Evolutionary conservation across 495 filamentous ascomycete species (phyloP), one percentile per base, ranked within the genome.

Genomic region (Pyronema domesticum): DNA sequence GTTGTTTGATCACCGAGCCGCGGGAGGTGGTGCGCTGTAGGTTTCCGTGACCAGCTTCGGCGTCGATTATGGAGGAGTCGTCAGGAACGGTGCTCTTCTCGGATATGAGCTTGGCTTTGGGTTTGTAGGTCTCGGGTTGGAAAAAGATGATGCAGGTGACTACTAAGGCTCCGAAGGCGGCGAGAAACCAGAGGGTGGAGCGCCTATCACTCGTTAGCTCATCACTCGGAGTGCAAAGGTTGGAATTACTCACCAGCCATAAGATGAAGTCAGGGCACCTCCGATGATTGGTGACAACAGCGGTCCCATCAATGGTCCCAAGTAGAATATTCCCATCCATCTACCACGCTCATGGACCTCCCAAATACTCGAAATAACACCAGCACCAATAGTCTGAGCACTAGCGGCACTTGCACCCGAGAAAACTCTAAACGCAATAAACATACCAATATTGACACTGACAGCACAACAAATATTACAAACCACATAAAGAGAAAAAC

Each of bases 321-420:
- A 73, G 56, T 94, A 96, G 68, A 95, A 96, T 18, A 85, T 77
- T 1, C 86, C 81, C 86, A 96, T 94, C n/a, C 88, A 89, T 18
- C 71, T 72, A 6, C 89, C 89, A 53, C 89, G 73, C 65, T 94
- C 83, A 17, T 72, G 75, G 0, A 79, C 64, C 54, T 89, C 85
- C 89, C 89, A 96, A 1, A 95, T 76, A 69, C 95, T 89, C 8
- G 89, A 82, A 42, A 95, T 87, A 3, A 87, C 93, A 13, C 89
- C 89, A 13, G 89, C 89, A 15, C 89, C 89, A 19, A 95, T 88
- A 13, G 86, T 86, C 62, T 95, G 89, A 0, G 94, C 89, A 0
- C 81, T 85, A 0, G 88, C 89, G 10, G 87, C 79, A 5, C 86
- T 85, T 34, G 85, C 89, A 40, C 89, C 89, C 39, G 78, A 80